phyloP scores from a whole-genome alignment of 495 filamentous ascomycete genomes.

The Tricharina praecox region DNA sequence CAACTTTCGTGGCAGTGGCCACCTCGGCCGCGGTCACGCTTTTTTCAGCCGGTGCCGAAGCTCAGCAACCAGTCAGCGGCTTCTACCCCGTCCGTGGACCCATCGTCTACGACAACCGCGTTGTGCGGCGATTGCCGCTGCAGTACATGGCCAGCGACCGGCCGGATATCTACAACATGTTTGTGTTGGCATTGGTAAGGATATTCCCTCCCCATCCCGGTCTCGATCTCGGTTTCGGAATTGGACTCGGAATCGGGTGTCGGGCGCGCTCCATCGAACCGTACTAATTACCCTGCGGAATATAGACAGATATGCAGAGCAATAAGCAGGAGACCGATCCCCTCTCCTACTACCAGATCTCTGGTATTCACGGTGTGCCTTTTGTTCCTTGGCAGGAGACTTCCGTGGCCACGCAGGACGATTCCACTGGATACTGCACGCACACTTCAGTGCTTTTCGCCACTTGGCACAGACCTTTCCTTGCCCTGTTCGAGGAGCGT shows the following conservation, averaged over 20 bases:
- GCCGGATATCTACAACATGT: slow-evolving; percentile 27
- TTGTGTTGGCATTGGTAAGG: slow-evolving; percentile 21
- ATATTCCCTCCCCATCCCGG: too few relatives aligned
- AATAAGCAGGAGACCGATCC: slow-evolving; percentile 14
- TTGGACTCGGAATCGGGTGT: too few relatives aligned
- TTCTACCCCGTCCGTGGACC: slow-evolving; percentile 1
- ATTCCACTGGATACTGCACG: slow-evolving; percentile 41
- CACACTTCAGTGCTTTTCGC: slow-evolving; percentile 51
- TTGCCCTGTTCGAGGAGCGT: slow-evolving; percentile 38
- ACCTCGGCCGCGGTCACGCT: slow-evolving; percentile 3
- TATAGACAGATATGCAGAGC: slow-evolving; percentile 17
- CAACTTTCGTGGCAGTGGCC: slow-evolving; percentile 2
- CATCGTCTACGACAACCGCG: background rate
- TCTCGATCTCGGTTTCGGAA: too few relatives aligned
- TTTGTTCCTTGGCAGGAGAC: slow-evolving; percentile 26
- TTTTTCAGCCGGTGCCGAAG: background rate
- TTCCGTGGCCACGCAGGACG: slow-evolving; percentile 3
- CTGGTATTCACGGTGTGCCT: slow-evolving; percentile 28
- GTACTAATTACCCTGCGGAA: background rate
- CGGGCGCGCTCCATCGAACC: background rate
- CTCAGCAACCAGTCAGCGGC: background rate
- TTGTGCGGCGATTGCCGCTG: slow-evolving; percentile 1
- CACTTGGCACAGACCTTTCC: slow-evolving; percentile 49
- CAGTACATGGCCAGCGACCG: slow-evolving; percentile 8
- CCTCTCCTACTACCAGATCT: slow-evolving; percentile 24